These are phyloP conservation scores for Vigna reflexopilosa DNA, from an alignment of 306 rosid genomes.

Conservation along the genomic window DNA sequence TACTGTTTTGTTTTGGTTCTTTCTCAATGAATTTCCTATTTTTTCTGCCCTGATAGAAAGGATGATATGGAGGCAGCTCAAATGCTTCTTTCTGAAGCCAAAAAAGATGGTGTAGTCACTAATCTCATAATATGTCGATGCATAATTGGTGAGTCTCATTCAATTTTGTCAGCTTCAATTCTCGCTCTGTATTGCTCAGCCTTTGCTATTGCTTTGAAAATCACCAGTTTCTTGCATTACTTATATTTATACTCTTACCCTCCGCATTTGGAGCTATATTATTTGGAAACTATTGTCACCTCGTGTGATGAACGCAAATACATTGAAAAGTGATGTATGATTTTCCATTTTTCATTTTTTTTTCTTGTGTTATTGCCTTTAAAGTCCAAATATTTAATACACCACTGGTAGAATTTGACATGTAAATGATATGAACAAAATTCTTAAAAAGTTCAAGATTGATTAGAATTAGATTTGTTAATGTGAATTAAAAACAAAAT, in stretches of 20 bases:
- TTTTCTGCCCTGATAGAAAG: slow-evolving; percentile 59
- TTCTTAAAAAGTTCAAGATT: slow-evolving; percentile 10
- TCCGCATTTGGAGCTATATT: slow-evolving; percentile 29
- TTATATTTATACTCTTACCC: not conserved
- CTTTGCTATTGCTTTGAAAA: slow-evolving; percentile 26
- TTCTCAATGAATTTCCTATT: slow-evolving; percentile 40
- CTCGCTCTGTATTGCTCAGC: slow-evolving; percentile 19
- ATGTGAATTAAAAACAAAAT: not conserved
- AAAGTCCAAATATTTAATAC: not conserved
- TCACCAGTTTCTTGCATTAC: slow-evolving; percentile 2
- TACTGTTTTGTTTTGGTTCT: slow-evolving; percentile 35
- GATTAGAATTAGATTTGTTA: not conserved
- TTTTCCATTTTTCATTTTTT: slow-evolving; percentile 14
- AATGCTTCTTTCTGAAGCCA: slow-evolving; percentile 78
- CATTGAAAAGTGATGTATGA: slow-evolving; percentile 33
- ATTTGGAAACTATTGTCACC: not conserved
- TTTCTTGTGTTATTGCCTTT: not conserved
- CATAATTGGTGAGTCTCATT: slow-evolving; percentile 69
- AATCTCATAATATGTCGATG: slow-evolving; percentile 72
- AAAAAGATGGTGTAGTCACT: slow-evolving; percentile 68
- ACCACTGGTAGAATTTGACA: not conserved
- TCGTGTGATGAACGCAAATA: not conserved
- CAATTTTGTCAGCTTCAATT: slow-evolving; percentile 22
- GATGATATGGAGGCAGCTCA: slow-evolving; percentile 83
- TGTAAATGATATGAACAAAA: not conserved